Conservation (phyloP, 163 green algal species). For the Chlamydomonas reinhardtii region DNA sequence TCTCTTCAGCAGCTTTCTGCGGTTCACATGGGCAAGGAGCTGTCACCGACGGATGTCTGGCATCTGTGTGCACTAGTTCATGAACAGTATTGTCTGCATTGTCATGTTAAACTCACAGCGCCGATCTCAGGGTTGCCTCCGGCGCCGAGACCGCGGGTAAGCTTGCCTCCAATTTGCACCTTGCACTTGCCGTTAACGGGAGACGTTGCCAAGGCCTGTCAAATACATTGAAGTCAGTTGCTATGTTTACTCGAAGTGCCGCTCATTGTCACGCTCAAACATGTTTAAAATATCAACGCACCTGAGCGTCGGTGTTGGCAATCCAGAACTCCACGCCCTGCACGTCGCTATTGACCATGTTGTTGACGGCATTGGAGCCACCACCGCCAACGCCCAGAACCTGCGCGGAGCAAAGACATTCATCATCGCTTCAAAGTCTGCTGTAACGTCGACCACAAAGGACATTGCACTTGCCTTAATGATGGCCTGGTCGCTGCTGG, state of each 20-base stretch:
- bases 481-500: conserved; percentile 40
- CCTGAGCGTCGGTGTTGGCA: conserved; percentile 94
- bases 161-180: conserved; percentile 88
- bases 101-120: conserved; percentile 56
- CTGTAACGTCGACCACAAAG: neutral
- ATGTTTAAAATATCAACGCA: no score
- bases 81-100: no score
- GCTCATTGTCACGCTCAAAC: no score
- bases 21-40: neutral
- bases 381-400: conserved; percentile 96
- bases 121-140: conserved; percentile 91
- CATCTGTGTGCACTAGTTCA: no score
- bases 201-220: conserved; percentile 85
- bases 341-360: conserved; percentile 85
- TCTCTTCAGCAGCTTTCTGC: conserved; percentile 89
- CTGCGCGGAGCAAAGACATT: conserved; percentile 53
- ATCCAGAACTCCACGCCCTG: conserved; percentile 90
- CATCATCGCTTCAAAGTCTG: no score
- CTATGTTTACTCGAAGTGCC: no score
- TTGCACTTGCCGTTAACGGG: conserved; percentile 72
- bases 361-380: conserved; percentile 96
- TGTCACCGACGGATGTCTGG: no score
- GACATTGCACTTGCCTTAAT: conserved; percentile 40
- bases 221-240: no score
- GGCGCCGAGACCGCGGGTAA: conserved; percentile 92